A percentile compares a stretch with the other conserved stretches of the same genome.
phyloP scores from a whole-genome alignment of 2,329 filamentous ascomycete genomes.

The Hypoxylon sp. region DNA sequence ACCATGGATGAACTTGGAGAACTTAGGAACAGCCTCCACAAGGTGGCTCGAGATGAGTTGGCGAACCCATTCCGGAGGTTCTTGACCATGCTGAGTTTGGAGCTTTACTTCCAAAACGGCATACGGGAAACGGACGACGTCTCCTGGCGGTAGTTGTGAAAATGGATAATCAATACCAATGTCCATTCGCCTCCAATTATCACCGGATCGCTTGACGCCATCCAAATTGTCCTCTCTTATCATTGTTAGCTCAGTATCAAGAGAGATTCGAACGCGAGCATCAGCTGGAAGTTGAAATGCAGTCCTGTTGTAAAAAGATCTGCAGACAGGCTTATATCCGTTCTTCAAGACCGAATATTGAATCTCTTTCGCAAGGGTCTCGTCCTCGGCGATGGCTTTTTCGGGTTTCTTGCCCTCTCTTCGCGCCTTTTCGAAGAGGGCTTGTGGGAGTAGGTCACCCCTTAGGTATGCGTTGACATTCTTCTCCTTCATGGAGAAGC shows the following conservation, averaged over 20 bases:
- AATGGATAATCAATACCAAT: conserved; percentile 98
- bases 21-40: conserved; percentile 98
- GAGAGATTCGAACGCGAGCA: conserved; percentile 93
- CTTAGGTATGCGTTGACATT: conserved; percentile 92
- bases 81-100: conserved; percentile 94
- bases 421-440: conserved; percentile 96
- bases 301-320: conserved; percentile 98
- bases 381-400: conserved; percentile 91
- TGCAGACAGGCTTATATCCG: conserved; percentile 88
- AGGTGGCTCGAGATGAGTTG: conserved; percentile 94
- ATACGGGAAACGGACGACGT: conserved; percentile 94
- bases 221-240: conserved; percentile 95
- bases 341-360: conserved; percentile 94
- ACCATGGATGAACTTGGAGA: conserved; percentile 99
- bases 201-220: conserved; percentile 79
- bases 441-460: conserved; percentile 86
- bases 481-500: conserved; percentile 96
- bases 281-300: conserved; percentile 98
- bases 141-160: conserved; percentile 85
- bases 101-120: conserved; percentile 97
- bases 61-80: conserved; percentile 96
- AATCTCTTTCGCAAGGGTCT: conserved; percentile 90
- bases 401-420: conserved; percentile 95
- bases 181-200: conserved; percentile 97
- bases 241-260: conserved; percentile 97